These are phyloP conservation scores for Jackrogersella multiformis DNA, from an alignment of 495 filamentous ascomycete species.

Conservation along the genomic window DNA sequence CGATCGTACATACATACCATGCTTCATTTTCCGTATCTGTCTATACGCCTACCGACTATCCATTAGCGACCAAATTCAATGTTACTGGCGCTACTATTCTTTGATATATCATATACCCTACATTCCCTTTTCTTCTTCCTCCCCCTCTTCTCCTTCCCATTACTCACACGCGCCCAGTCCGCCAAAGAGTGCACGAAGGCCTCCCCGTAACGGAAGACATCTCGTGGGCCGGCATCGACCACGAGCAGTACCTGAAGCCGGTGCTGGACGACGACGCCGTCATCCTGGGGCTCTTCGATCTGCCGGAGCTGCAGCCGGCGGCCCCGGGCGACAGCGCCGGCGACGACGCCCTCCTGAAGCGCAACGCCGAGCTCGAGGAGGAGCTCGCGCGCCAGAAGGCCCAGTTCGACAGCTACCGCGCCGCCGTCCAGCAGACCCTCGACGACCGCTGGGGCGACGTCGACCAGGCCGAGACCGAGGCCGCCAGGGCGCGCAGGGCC, in stretches of 20 bases:
- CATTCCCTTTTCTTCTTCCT: neutral
- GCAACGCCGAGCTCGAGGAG: constrained; percentile 73
- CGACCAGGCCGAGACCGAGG: constrained; percentile 40
- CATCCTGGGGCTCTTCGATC: constrained; percentile 82
- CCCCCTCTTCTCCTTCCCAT: neutral
- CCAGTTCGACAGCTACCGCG: constrained; percentile 77
- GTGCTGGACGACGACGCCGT: constrained; percentile 91
- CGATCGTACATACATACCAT: no score
- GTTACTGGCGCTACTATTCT: neutral
- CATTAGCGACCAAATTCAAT: neutral
- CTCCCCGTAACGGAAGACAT: constrained; percentile 64
- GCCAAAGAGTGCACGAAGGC: constrained; percentile 54
- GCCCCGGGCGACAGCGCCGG: constrained; percentile 49
- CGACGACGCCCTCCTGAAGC: constrained; percentile 57
- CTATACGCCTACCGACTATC: no score
- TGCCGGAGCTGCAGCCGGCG: constrained; percentile 55
- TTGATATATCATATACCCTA: neutral
- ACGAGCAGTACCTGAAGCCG: constrained; percentile 82
- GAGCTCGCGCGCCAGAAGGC: constrained; percentile 69
- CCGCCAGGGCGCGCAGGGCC: constrained; percentile 28
- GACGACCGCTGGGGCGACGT: constrained; percentile 71
- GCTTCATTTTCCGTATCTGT: no score
- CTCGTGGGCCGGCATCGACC: constrained; percentile 66
- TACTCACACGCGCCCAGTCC: constrained; percentile 45
- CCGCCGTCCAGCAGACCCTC: constrained; percentile 73